Conservation (phyloP, 257 asterid species). For the Craterostigma plantagineum region DNA sequence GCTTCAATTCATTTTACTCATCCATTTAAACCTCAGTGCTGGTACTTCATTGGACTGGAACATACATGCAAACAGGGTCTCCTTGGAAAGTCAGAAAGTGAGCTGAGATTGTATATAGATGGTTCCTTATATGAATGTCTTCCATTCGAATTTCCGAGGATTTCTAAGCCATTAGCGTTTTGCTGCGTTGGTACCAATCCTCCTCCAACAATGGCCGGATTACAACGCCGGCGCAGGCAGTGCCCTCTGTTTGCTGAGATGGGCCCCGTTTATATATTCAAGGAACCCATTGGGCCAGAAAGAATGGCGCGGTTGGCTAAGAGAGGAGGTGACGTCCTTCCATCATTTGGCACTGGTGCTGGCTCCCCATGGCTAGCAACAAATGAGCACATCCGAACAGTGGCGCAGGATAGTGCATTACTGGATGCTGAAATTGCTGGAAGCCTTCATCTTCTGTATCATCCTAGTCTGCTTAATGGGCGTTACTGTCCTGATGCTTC, state of each 20-base stretch:
- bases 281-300: conserved; percentile 86
- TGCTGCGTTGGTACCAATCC: conserved; percentile 99
- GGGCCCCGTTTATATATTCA: conserved; percentile 91
- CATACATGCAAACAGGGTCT: conserved; percentile 85
- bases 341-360: conserved; percentile 86
- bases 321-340: conserved; percentile 89
- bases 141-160: conserved; percentile 87
- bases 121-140: conserved; percentile 85
- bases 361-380: conserved; percentile 84
- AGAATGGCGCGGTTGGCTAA: conserved; percentile 65
- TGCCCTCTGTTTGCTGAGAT: conserved; percentile 97
- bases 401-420: conserved; percentile 60
- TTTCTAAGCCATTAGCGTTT: conserved; percentile 96
- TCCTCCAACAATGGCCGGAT: conserved; percentile 99
- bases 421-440: conserved; percentile 79
- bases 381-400: conserved; percentile 37
- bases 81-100: conserved; percentile 93
- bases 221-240: conserved; percentile 97
- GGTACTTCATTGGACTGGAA: conserved; percentile 95
- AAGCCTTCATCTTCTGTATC: conserved; percentile 79
- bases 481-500: conserved; percentile 98
- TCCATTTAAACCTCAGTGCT: conserved; percentile 95
- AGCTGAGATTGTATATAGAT: conserved; percentile 73
- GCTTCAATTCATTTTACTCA: conserved; percentile 90
- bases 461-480: conserved; percentile 81